Base-by-base conservation (phyloP, 768 basidiomycete genomes). In the Pulveroboletus sp. region DNA sequence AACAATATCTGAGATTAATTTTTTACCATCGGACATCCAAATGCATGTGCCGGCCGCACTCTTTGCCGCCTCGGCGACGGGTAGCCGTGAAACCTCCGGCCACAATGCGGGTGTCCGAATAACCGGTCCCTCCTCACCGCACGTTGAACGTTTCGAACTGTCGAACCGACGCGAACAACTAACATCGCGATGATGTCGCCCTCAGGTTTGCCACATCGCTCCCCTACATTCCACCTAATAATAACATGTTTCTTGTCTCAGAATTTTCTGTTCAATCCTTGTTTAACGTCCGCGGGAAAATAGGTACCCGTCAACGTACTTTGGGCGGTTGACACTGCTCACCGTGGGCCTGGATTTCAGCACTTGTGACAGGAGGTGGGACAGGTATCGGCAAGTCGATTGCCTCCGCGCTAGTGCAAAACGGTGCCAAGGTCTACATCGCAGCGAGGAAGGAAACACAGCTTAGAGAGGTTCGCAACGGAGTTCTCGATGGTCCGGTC, bases 351-450 rank as follows among this genome's bases (percentile, higher is more conserved):
- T 19, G 32, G 29, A 23, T 9, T 20, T 14, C 38, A 86, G 87
- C 85, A 42, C 79, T 91, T 39, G 79, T 91, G 17, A 92, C 89
- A 2, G 91, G 91, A 3, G 91, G 91, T 19, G 82, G 87, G 40
- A 85, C 85, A 34, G 91, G 91, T 1, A 80, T 94, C 38, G 91
- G 91, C 8, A 83, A 80, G 60, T 85, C 90, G 79, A 91, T 94
- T 58, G 90, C 92, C 20, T 72, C 81, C 0, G 84, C 87, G 2
- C 85, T 90, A 57, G 87, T 85, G 1, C 80, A 85, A 68, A 93
- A 94, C 59, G 92, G 92, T 12, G 89, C 85, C 29, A 85, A 82
- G 57, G 92, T 95, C 35, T 93, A 94, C 70, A 92, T 94, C 56
- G 90, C 92, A 13, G 84, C 89, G 11, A 76, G 92, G 47, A 93